Evolutionary conservation across 164 flowering plant species (phyloP), one percentile per base, ranked within the genome.

Genomic region (Umbellularia californica): DNA sequence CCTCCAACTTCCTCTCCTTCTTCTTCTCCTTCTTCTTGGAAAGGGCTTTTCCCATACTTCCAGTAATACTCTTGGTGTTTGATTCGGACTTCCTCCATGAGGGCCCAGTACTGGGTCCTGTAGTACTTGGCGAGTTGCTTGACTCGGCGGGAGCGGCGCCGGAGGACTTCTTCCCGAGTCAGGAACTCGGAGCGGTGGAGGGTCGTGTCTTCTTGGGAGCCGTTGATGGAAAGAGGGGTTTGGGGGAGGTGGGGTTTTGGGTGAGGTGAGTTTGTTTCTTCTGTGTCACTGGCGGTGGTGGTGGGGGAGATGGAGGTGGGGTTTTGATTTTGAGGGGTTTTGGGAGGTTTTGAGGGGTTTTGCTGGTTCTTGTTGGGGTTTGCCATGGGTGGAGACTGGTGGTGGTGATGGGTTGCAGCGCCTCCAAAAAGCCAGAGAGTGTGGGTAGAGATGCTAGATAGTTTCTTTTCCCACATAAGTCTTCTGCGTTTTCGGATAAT

Each of bases 1-100:
- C 50, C 79, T 75, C 19, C 67, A 69, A 25, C 52, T 58, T 83
- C 69, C 10, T 41, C 41, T 2, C n/a, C 74, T 22, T 33, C 14
- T 64, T 14, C 67, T 67, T 33, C 27, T 64, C 13, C 67, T 67
- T 84, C 88, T 10, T 82, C 90, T 28, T 77, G 79, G 79, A 82
- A 88, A 13, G 94, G 92, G 75, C 92, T 87, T n/a, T 76, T 76
- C 1, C 95, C 97, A 69, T 68, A 89, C 70, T 82, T 82, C 97
- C 95, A 92, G 68, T 82, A 86, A 75, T 88, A 92, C 62, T 91
- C 88, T 55, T 88, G 81, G 82, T 85, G 81, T 74, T 85, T 75
- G 50, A 76, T 15, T 83, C 84, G 86, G 67, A 90, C 69, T 35
- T 90, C 89, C 80, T 92, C 95, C 94, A 88, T 86, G 23, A 90